phyloP scores from a whole-genome alignment of 23 red algal species.

The Gracilaria domingensis region DNA sequence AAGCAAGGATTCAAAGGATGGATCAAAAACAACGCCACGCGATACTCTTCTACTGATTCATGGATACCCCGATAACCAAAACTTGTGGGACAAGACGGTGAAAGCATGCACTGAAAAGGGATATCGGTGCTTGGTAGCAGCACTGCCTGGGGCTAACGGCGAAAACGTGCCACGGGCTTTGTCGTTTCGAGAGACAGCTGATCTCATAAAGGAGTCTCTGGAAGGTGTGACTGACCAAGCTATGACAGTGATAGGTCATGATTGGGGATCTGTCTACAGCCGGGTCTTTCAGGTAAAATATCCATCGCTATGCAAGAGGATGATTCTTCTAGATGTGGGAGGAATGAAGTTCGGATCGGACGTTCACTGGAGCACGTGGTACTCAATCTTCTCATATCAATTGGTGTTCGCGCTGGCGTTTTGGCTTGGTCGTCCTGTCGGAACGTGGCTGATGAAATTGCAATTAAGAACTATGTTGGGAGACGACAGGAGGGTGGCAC shows the following conservation, averaged over 20 bases:
- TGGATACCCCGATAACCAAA: slow-evolving; percentile 33
- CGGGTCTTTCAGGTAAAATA: not conserved
- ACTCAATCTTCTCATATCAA: slow-evolving; percentile 37
- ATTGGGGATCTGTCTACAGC: slow-evolving; percentile 44
- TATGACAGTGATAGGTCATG: slow-evolving; percentile 47
- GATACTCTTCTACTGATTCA: slow-evolving; percentile 51
- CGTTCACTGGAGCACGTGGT: not conserved
- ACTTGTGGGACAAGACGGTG: slow-evolving; percentile 11
- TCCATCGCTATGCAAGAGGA: not conserved
- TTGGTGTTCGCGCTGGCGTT: slow-evolving; percentile 4
- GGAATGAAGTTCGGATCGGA: not conserved
- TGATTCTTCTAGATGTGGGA: slow-evolving; percentile 48
- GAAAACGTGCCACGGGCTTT: slow-evolving; percentile 4
- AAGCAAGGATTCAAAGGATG: not conserved
- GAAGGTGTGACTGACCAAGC: not conserved
- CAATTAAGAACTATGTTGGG: too few relatives aligned
- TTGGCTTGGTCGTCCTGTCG: slow-evolving; percentile 32
- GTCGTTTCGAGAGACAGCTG: not conserved
- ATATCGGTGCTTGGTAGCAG: slow-evolving; percentile 47
- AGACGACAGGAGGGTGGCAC: too few relatives aligned
- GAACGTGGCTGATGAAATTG: not conserved
- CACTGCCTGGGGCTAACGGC: slow-evolving; percentile 23
- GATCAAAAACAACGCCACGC: not conserved
- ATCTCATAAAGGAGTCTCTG: slow-evolving; percentile 4
- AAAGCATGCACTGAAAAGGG: not conserved